Base-by-base conservation (phyloP, 1,284 basidiomycete genomes). In the Leccinum solheimii region DNA sequence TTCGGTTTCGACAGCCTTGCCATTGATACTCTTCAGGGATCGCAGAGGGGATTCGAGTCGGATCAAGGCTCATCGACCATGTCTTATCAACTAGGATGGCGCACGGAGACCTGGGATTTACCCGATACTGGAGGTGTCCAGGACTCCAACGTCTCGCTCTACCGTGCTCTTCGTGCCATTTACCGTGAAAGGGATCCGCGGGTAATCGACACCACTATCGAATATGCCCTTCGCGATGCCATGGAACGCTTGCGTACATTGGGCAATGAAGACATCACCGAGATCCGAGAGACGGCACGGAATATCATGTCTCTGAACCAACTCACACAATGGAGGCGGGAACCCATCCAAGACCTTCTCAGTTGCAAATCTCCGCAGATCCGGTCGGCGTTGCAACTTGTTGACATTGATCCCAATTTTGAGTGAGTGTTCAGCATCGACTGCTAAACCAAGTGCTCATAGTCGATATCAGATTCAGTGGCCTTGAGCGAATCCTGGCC, bases 21-120 rank as follows among this genome's bases (percentile, higher is more conserved):
- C 2, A 83, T 91, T 66, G 79, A 80, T 27, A 83, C 86, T 2
- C 75, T 91, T 27, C 82, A 86, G 53, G 76, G 72, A 45, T 73
- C 78, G 2, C 75, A 76, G 53, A 73, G 77, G 40, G 68, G 72
- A 36, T 63, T 77, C 26, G 72, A 78, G 36, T 68, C 71, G 23
- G 71, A 75, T n/a, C 64, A 69, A 4, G 66, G 67, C 11, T 77
- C 83, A 3, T 81, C 84, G 10, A 76, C 78, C 14, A 82, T 92
- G 73, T 85, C 82, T 40, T 94, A 94, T 73, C 84, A 87, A 50
- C 79, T 96, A 1, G 95, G 91, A 6, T 97, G 95, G 95, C 83
- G 94, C 43, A 94, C 94, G 1, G 89, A 91, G 60, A 88, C 87
- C 1, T 98, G 97, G 96, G 95, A 98, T 72, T 79, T 97, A 11